Base-by-base conservation (phyloP, 176 grass and related monocot species). In the Oryza meyeriana region DNA sequence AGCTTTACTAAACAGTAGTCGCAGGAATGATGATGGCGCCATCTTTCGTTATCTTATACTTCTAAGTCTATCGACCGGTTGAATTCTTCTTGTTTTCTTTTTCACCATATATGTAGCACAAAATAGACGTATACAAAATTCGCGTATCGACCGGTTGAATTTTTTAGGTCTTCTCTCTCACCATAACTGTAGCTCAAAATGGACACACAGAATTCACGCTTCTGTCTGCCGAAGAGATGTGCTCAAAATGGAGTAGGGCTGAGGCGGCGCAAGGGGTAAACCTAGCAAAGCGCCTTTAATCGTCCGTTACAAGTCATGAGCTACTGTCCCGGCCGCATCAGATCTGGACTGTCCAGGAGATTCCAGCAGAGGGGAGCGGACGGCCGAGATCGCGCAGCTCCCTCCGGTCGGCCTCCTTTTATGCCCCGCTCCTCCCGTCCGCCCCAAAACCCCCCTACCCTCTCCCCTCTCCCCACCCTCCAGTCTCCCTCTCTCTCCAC, bases 371-470 rank as follows among this genome's bases (percentile, higher is more conserved):
- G 12, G 38, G n/a, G 11, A 31, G 62, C 67, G 64, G 47, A 89
- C 90, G 83, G 87, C 26, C 34, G 8, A 20, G 90, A 89, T 92
- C 52, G 0, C 12, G 8, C 42, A 55, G 0, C 5, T n/a, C 50
- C 26, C 63, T 32, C 13, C 12, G 32, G 66, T 24, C 24, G 29
- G 18, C 39, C 38, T 66, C 79, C 16, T 83, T 83, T 85, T 90
- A 90, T 86, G 32, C 65, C 12, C 82, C 73, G 39, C 30, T 28
- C 36, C 67, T 81, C 14, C 22, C 50, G 50, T 55, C 50, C 50
- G 5, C 50, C 66, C 69, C 38, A 64, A 27, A 80, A 80, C 80
- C 72, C 63, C 65, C 81, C 31, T 75, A 7, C 40, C 31, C 57
- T 79, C 79, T 10, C 40, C 31, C 42, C 82, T 36, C 79, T 10